Base-by-base conservation (phyloP, 768 basidiomycete species). In the Sarcodon sp. region DNA sequence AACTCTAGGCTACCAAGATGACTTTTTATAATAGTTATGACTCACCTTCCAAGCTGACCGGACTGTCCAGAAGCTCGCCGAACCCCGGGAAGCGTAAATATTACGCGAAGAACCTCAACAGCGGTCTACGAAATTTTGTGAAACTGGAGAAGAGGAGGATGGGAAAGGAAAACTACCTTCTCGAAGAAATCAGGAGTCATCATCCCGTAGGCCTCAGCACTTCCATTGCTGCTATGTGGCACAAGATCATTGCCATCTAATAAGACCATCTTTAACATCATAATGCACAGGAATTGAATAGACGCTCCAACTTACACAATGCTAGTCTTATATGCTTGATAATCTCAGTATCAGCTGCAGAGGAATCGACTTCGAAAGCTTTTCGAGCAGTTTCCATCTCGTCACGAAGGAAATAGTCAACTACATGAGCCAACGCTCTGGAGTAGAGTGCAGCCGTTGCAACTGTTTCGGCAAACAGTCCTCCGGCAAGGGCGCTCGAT, bases 351-450 rank as follows among this genome's bases (percentile, higher is more conserved):
- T 46, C 34, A 37, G 16, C 43, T 13, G 1, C 27, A 27, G 44
- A 35, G 10, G 15, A 10, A 9, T 21, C 27, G 11, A 27, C 27
- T 16, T 51, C 13, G 33, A 44, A 15, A n/a, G 41, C 36, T 32
- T 37, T 11, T 47, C 37, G 9, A 50, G 53, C 51, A 33, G 50
- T 33, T 44, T 59, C 51, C 34, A 4, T 51, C 44, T 31, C 47
- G 46, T 9, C 53, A 47, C 44, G 51, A 48, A 18, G 59, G 49
- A 54, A 51, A 47, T 55, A 55, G 41, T 63, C 55, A 15, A 62
- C 41, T 16, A 61, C 51, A 35, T 53, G 53, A 16, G 51, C 52
- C 12, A 57, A 35, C 21, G 51, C 50, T 43, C 49, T 38, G 21
- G 51, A 53, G 15, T 44, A 50, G 7, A 50, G 27, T 6, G 52